Evolutionary conservation across 495 filamentous ascomycete genomes (phyloP), one percentile per base, ranked within the genome.

Genomic region (Pyrenopolyporus hunteri): DNA sequence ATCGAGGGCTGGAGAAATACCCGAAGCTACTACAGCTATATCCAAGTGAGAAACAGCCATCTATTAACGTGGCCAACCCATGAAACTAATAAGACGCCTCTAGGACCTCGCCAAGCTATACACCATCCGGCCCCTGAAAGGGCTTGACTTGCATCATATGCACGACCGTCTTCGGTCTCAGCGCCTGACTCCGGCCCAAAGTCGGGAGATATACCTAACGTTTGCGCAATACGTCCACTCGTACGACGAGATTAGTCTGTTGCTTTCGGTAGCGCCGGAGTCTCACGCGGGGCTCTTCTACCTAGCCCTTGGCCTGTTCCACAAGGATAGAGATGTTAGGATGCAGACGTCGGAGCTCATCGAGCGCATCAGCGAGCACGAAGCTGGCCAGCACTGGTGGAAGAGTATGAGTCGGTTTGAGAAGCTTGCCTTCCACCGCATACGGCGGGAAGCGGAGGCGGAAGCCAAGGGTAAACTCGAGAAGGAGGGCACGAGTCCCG

Each of bases 1-100:
- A 96, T 99, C 37, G 95, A 98, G 71, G 94, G 92, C 32, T 99
- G 94, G 94, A 82, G 95, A 50, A 92, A 88, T 48, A 98, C 94
- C 1, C 82, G 94, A 57, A 95, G 90, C 63, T 99, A 98, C 69
- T 96, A 95, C 73, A 90, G 87, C 35, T 97, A 91, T 71, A 93
- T 96, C 60, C 91, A 95, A 76, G 94, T 84, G 73, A 58, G 73
- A 43, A 31, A 48, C 26, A 28, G 3, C n/a, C 23, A 16, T 10
- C 7, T n/a, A 19, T 35, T 26, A 13, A 43, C 10, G 13, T 33
- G 7, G 19, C 23, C 26, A 33, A 1, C 2, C 57, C 13, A 5
- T 4, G 2, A 31, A 32, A 55, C 48, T 54, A 46, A 61, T 49
- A 17, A 36, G 43, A 9, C 37, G 31, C 9, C 70, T 66, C n/a